Evolutionary conservation across 1,284 basidiomycete genomes (phyloP).

Genomic region (Sanghuangporus baumii): DNA sequence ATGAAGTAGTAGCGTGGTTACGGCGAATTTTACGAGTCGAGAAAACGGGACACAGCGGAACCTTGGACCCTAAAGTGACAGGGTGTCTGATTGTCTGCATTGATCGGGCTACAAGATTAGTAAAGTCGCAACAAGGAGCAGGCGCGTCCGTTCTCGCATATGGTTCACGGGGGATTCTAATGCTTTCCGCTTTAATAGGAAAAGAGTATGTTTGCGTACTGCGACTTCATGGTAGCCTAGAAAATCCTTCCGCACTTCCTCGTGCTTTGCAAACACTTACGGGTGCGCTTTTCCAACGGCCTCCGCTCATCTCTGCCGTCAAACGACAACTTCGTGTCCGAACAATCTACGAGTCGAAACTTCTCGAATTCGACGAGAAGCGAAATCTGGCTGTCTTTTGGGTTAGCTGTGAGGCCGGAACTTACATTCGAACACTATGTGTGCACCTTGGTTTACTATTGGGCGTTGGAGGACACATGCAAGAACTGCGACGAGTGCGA

Average conservation of each 20-base stretch:
- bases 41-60: slow-evolving; percentile 98
- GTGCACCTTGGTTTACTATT: slow-evolving; percentile 94
- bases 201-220: slow-evolving; percentile 99
- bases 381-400: slow-evolving; percentile 96
- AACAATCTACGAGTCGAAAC: slow-evolving; percentile 95
- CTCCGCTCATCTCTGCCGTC: slow-evolving; percentile 97
- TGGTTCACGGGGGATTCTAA: neutral
- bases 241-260: slow-evolving; percentile 81
- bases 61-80: slow-evolving; percentile 98
- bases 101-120: slow-evolving; percentile 98
- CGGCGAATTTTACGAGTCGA: slow-evolving; percentile 93
- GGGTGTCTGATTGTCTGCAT: slow-evolving; percentile 99
- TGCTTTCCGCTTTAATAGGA: slow-evolving; percentile 42
- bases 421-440: slow-evolving; percentile 97
- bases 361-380: slow-evolving; percentile 97
- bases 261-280: slow-evolving; percentile 95
- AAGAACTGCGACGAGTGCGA: slow-evolving; percentile 92
- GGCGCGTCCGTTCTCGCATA: slow-evolving; percentile 41
- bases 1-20: slow-evolving; percentile 99
- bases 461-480: slow-evolving; percentile 99
- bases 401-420: slow-evolving; percentile 98
- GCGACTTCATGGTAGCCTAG: slow-evolving; percentile 81
- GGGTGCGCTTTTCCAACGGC: slow-evolving; percentile 98
- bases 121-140: slow-evolving; percentile 97
- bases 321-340: slow-evolving; percentile 98